Evolutionary conservation across 2,329 filamentous ascomycete genomes (phyloP).

Genomic region (Fusarium anthophilum): DNA sequence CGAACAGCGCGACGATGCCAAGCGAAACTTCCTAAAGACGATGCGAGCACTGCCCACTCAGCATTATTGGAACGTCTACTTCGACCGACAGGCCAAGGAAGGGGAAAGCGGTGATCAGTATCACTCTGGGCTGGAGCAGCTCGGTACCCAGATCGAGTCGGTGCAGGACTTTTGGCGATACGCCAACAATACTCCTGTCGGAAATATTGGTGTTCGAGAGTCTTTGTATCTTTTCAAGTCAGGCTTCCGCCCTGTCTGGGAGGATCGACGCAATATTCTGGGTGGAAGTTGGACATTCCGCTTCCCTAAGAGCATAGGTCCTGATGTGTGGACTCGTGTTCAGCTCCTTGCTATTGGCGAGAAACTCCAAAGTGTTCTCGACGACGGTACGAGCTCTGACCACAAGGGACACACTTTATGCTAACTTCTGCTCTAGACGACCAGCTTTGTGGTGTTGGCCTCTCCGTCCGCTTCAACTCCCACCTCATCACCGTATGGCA

Average conservation of each 20-base stretch:
- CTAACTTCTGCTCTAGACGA: constrained; percentile 63
- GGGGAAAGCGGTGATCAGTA: constrained; percentile 56
- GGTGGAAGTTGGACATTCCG: constrained; percentile 95
- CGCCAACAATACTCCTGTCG: constrained; percentile 82
- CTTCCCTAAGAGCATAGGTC: constrained; percentile 77
- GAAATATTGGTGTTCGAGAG: constrained; percentile 79
- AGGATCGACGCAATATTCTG: constrained; percentile 84
- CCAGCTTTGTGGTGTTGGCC: constrained; percentile 89
- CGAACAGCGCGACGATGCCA: constrained; percentile 78
- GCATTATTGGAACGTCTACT: constrained; percentile 81
- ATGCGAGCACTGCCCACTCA: constrained; percentile 79
- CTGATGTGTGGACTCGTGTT: constrained; percentile 83
- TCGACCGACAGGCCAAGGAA: constrained; percentile 62
- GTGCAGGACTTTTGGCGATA: constrained; percentile 88
- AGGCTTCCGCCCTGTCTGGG: constrained; percentile 81
- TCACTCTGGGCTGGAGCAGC: constrained; percentile 67
- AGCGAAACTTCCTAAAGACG: constrained; percentile 83
- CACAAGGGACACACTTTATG: background rate
- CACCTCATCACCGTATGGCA: constrained; percentile 94
- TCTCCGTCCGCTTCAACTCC: constrained; percentile 88
- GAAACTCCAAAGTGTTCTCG: constrained; percentile 77
- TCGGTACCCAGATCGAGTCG: constrained; percentile 75
- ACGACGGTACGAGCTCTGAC: constrained; percentile 64
- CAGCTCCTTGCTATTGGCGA: constrained; percentile 86
- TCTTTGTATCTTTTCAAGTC: constrained; percentile 83